Conservation (phyloP, 306 rosid genomes). For the Hippophae tibetana region DNA sequence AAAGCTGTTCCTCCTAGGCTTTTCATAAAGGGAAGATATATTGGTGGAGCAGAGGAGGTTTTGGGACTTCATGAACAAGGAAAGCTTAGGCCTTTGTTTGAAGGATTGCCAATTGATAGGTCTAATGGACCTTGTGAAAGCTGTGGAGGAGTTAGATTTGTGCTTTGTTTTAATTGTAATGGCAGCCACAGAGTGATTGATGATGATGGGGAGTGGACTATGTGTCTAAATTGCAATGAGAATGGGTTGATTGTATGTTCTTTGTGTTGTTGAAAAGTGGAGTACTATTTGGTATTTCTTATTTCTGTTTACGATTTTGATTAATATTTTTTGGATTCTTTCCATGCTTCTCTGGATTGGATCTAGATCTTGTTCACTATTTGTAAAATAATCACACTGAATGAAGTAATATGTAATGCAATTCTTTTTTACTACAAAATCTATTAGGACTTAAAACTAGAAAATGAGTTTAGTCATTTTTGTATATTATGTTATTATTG, state of each 20-base stretch:
- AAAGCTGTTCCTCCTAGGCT: constrained; percentile 66
- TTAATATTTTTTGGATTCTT: constrained; percentile 16
- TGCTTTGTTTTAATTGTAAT: constrained; percentile 61
- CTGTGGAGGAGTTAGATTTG: constrained; percentile 67
- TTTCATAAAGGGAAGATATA: constrained; percentile 62
- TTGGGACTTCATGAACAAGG: constrained; percentile 66
- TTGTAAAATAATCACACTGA: no score
- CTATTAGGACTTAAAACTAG: no score
- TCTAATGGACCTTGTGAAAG: constrained; percentile 50
- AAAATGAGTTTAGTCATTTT: no score
- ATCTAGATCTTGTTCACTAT: no score
- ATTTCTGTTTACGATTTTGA: not conserved
- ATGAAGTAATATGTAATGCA: no score
- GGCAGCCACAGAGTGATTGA: constrained; percentile 52
- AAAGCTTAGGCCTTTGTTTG: constrained; percentile 41
- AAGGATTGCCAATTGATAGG: constrained; percentile 43
- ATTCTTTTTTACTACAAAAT: no score
- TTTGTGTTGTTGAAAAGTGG: constrained; percentile 41
- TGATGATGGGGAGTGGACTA: constrained; percentile 23
- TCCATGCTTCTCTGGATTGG: constrained; percentile 19
- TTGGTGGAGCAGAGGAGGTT: constrained; percentile 80
- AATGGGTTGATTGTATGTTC: constrained; percentile 81
- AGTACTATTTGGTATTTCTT: not conserved
- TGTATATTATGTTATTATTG: no score
- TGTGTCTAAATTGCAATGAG: constrained; percentile 65